Evolutionary conservation across 352 stramenopile species (phyloP).

Genomic region (Phytophthora pseudosyringae): DNA sequence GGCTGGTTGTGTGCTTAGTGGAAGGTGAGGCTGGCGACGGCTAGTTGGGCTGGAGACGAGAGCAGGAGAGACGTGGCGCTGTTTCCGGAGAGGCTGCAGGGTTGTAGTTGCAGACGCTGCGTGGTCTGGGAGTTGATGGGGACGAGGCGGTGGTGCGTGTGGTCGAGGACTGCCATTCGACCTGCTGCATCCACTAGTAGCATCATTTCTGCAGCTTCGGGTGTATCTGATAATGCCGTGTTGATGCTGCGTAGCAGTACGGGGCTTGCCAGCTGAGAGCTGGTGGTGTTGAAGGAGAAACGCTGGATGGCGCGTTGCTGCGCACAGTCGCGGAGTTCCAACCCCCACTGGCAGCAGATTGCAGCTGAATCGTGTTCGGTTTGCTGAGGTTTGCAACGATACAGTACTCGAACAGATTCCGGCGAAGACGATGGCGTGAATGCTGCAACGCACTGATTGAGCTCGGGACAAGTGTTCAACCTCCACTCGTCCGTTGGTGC

Average conservation of each 20-base stretch:
- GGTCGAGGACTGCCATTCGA: slow-evolving; percentile 37
- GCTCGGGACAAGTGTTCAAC: slow-evolving; percentile 3
- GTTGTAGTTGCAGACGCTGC: slow-evolving; percentile 13
- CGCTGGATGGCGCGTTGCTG: slow-evolving; percentile 35
- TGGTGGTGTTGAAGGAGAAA: slow-evolving; percentile 26
- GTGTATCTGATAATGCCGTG: background rate
- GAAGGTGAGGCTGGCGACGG: slow-evolving; percentile 18
- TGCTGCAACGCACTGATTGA: slow-evolving; percentile 17
- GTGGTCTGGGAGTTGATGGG: slow-evolving; percentile 22
- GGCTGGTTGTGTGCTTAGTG: slow-evolving; percentile 3
- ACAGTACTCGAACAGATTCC: slow-evolving; percentile 22
- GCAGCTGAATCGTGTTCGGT: background rate
- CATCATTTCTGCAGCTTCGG: slow-evolving; percentile 18
- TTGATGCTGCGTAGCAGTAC: slow-evolving; percentile 10
- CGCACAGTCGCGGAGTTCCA: slow-evolving; percentile 52
- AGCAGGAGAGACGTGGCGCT: slow-evolving; percentile 13
- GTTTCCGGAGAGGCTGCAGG: slow-evolving; percentile 5
- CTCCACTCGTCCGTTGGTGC: slow-evolving; percentile 47
- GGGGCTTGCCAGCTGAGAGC: background rate
- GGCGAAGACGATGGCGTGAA: slow-evolving; percentile 20
- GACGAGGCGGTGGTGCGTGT: slow-evolving; percentile 12
- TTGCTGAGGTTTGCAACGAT: slow-evolving; percentile 12
- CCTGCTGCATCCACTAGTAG: slow-evolving; percentile 34
- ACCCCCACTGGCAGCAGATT: slow-evolving; percentile 23
- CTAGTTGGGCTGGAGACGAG: slow-evolving; percentile 21